Conservation (phyloP, 2,329 filamentous ascomycete genomes). For the Scytalidium lignicola region DNA sequence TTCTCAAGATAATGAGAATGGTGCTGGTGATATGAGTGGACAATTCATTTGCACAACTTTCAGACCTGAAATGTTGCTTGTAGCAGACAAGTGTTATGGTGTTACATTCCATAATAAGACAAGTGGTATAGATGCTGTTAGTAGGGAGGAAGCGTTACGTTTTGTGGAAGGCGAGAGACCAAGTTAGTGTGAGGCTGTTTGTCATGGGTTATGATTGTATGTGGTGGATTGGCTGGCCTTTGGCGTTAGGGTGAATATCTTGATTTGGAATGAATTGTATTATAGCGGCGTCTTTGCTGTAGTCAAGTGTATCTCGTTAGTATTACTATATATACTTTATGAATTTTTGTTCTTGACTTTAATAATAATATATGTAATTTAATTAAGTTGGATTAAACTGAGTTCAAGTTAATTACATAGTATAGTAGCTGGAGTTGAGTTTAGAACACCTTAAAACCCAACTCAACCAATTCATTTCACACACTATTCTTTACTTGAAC, state of each 20-base stretch:
- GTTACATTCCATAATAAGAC: constrained; percentile 93
- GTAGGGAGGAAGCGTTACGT: constrained; percentile 77
- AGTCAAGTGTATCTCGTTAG: neutral
- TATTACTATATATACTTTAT: no score
- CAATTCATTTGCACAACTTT: constrained; percentile 99
- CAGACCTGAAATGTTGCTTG: constrained; percentile 89
- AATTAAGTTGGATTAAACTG: no score
- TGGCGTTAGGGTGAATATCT: neutral
- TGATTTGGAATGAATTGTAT: neutral
- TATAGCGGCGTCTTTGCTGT: neutral
- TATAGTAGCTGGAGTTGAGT: no score
- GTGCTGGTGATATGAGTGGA: constrained; percentile 42
- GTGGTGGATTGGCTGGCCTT: neutral
- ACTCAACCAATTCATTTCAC: no score
- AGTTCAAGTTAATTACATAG: no score
- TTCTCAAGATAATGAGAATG: constrained; percentile 42
- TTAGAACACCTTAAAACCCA: no score
- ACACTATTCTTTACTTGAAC: no score
- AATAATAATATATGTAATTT: no score
- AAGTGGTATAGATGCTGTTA: constrained; percentile 87
- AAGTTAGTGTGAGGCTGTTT: constrained; percentile 10
- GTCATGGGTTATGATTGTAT: neutral
- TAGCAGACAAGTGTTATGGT: constrained; percentile 97
- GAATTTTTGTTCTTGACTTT: no score
- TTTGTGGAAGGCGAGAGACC: constrained; percentile 81